phyloP scores from a whole-genome alignment of 2,329 filamentous ascomycete genomes.

The Penicillium sp. region DNA sequence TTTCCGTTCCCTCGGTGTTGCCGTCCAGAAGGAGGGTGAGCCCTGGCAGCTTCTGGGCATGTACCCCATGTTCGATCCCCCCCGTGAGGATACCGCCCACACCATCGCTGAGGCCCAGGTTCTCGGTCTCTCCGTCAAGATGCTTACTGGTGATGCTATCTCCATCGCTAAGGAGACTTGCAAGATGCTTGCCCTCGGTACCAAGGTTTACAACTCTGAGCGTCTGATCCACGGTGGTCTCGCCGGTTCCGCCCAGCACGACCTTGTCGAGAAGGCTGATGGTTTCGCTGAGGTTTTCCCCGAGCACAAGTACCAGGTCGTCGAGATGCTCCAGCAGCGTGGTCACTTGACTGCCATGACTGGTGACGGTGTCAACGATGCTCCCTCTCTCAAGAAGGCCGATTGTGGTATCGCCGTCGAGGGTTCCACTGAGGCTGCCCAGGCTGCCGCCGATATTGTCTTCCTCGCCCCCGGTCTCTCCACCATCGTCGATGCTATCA shows the following conservation, averaged over 20 bases:
- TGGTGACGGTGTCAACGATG: slow-evolving; percentile 74
- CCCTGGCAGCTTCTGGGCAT: slow-evolving; percentile 73
- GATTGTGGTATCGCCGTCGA: slow-evolving; percentile 74
- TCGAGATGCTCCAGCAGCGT: slow-evolving; percentile 73
- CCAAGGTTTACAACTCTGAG: slow-evolving; percentile 79
- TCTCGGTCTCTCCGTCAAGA: slow-evolving; percentile 76
- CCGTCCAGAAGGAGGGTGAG: slow-evolving; percentile 73
- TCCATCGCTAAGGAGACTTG: slow-evolving; percentile 79
- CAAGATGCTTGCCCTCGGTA: slow-evolving; percentile 76
- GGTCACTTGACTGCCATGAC: slow-evolving; percentile 74
- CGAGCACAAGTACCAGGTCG: slow-evolving; percentile 74
- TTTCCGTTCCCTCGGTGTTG: slow-evolving; percentile 78
- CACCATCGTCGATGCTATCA: slow-evolving; percentile 71
- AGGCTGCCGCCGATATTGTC: slow-evolving; percentile 71
- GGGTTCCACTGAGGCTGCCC: slow-evolving; percentile 69
- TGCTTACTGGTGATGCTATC: slow-evolving; percentile 78
- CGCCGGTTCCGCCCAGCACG: slow-evolving; percentile 69
- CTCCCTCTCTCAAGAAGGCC: slow-evolving; percentile 71
- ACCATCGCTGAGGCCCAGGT: slow-evolving; percentile 74
- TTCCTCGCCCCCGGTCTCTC: slow-evolving; percentile 71
- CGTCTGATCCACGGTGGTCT: slow-evolving; percentile 75
- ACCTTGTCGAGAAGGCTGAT: slow-evolving; percentile 72
- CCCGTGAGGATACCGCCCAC: slow-evolving; percentile 74
- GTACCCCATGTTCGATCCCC: slow-evolving; percentile 78
- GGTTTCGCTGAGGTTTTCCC: slow-evolving; percentile 74